Evolutionary conservation across 2,329 filamentous ascomycete genomes (phyloP).

Genomic region (Trichoderma polysporum): DNA sequence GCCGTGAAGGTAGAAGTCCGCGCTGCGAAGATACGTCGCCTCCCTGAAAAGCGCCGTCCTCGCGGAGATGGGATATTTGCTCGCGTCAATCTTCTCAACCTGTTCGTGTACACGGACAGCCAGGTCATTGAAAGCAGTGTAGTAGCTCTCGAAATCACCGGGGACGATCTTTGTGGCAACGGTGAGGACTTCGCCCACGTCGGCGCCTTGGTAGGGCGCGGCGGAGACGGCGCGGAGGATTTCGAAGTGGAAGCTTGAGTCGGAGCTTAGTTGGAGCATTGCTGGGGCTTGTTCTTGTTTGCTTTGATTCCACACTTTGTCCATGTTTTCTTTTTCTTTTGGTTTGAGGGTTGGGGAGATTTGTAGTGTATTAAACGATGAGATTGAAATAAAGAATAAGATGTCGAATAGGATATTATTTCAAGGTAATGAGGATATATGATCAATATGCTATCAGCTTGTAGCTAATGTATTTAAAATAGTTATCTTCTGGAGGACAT

Average conservation of each 20-base stretch:
- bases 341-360: background rate
- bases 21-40: slow-evolving; percentile 42
- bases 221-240: slow-evolving; percentile 28
- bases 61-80: slow-evolving; percentile 28
- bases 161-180: slow-evolving; percentile 26
- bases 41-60: slow-evolving; percentile 37
- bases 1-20: slow-evolving; percentile 44
- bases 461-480: no score
- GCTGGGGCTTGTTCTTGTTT: background rate
- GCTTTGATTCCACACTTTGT: background rate
- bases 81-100: slow-evolving; percentile 19
- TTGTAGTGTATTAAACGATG: no score
- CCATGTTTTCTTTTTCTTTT: background rate
- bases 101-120: slow-evolving; percentile 25
- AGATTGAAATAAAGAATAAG: background rate
- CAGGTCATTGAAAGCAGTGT: slow-evolving; percentile 25
- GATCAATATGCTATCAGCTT: no score
- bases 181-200: slow-evolving; percentile 35
- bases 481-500: no score
- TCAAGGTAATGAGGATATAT: no score
- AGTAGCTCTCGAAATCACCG: slow-evolving; percentile 30
- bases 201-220: slow-evolving; percentile 29
- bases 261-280: slow-evolving; percentile 27
- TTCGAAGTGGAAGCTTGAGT: slow-evolving; percentile 29
- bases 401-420: background rate